A percentile compares a stretch with the other conserved stretches of the same genome.
phyloP scores from a whole-genome alignment of 169 alveolate species.

The Eimeria necatrix region DNA sequence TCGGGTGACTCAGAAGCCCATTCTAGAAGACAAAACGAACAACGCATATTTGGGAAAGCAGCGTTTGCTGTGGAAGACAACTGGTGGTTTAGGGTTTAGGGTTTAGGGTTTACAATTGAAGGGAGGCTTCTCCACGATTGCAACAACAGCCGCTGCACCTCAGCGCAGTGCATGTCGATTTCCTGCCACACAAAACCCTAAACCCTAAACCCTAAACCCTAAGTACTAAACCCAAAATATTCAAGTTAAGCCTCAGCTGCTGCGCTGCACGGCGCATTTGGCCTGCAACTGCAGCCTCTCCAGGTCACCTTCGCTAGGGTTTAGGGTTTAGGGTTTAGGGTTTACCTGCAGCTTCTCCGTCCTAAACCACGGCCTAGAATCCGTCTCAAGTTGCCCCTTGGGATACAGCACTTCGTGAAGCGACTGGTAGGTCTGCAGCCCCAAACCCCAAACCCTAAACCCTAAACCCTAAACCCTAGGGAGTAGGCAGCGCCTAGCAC shows the following conservation, averaged over 20 bases:
- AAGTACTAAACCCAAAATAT: not conserved
- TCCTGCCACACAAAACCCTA: constrained; percentile 12
- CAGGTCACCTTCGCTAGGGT: too few relatives aligned
- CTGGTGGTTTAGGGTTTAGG: too few relatives aligned
- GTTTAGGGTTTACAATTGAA: constrained; percentile 29
- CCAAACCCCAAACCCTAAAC: not conserved
- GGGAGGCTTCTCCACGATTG: constrained; percentile 81
- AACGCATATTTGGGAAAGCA: too few relatives aligned
- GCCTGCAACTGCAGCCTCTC: too few relatives aligned
- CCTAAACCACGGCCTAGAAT: constrained; percentile 53
- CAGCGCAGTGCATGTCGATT: constrained; percentile 74
- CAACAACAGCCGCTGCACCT: constrained; percentile 82
- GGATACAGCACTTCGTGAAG: constrained; percentile 78
- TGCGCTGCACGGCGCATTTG: too few relatives aligned
- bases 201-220: constrained; percentile 11
- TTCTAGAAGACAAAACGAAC: too few relatives aligned
- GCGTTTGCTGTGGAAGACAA: too few relatives aligned
- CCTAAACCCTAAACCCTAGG: constrained; percentile 23
- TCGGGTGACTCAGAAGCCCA: too few relatives aligned
- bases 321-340: constrained; percentile 49
- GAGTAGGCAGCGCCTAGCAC: not conserved
- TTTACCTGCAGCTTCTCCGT: constrained; percentile 73
- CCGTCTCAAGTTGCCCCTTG: constrained; percentile 37
- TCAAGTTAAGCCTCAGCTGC: not conserved
- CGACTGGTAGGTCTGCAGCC: constrained; percentile 73